Percentiles rank a stretch among this genome's conserved stretches.
phyloP scores from a whole-genome alignment of 2,329 filamentous ascomycete species.

The Tolypocladium endophyticum region DNA sequence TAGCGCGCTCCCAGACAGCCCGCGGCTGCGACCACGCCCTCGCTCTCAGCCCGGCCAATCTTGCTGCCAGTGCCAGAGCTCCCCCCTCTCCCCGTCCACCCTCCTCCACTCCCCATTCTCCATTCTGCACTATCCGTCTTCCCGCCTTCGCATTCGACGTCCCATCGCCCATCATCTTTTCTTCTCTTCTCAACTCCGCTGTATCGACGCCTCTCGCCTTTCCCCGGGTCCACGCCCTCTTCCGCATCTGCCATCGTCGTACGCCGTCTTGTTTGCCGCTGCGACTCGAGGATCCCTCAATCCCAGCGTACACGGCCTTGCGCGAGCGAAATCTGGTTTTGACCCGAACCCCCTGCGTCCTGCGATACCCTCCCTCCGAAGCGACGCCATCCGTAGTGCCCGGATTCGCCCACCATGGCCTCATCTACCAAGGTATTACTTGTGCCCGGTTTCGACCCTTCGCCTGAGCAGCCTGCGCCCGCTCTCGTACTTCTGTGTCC shows the following conservation, averaged over 20 bases:
- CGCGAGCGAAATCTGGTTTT: conserved; percentile 9
- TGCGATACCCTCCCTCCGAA: conserved; percentile 1
- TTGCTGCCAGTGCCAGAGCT: not conserved
- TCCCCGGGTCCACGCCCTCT: not conserved
- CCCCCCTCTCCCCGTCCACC: not conserved
- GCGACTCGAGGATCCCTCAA: conserved; percentile 1
- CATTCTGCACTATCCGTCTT: conserved; percentile 2
- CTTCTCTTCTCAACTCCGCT: not conserved
- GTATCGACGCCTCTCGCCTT: not conserved
- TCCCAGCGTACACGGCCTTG: not conserved
- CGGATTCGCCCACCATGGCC: conserved; percentile 18
- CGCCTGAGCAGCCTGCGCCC: not conserved
- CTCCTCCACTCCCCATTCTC: not conserved
- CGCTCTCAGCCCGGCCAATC: not conserved
- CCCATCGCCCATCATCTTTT: not conserved
- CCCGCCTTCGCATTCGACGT: conserved; percentile 1
- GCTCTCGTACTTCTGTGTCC: not conserved
- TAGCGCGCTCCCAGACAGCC: not conserved
- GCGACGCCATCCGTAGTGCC: not conserved
- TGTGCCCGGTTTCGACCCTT: not conserved
- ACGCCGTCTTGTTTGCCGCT: not conserved
- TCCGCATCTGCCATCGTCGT: not conserved
- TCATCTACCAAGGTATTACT: conserved; percentile 23
- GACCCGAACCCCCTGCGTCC: conserved; percentile 2
- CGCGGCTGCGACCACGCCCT: not conserved